Evolutionary conservation across 2,329 filamentous ascomycete species (phyloP).

Genomic region (Alternaria gansuensis): DNA sequence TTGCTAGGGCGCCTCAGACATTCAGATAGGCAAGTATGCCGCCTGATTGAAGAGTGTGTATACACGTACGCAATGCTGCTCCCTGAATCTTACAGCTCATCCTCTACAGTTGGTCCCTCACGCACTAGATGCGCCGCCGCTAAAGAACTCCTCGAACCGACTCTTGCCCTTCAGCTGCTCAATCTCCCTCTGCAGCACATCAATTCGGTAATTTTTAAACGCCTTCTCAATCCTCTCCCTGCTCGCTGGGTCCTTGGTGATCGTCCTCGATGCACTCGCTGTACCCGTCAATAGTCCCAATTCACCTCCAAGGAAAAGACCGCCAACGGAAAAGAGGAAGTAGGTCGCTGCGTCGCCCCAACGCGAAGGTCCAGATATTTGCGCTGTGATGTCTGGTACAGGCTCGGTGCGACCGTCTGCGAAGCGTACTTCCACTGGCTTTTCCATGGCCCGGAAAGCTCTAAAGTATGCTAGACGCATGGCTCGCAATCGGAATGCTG

Average conservation of each 20-base stretch:
- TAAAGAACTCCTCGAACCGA: constrained; percentile 44
- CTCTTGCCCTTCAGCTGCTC: constrained; percentile 61
- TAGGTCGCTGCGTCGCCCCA: constrained; percentile 70
- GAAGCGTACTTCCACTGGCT: constrained; percentile 69
- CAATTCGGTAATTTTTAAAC: constrained; percentile 69
- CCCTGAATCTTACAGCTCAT: neutral
- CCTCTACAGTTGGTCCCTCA: neutral
- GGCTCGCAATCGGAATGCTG: constrained; percentile 64
- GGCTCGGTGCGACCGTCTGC: constrained; percentile 67
- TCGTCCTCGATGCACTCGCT: constrained; percentile 62
- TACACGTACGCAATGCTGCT: constrained; percentile 1
- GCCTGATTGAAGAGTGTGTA: neutral
- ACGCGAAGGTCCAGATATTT: constrained; percentile 63
- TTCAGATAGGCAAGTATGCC: constrained; percentile 2
- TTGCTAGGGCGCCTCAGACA: neutral
- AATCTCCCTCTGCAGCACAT: constrained; percentile 69
- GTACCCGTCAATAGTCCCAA: constrained; percentile 67
- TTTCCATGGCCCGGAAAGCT: constrained; percentile 68
- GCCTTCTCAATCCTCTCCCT: constrained; percentile 68
- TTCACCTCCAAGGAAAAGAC: constrained; percentile 72
- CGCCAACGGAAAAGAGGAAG: constrained; percentile 68
- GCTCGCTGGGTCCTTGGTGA: constrained; percentile 64
- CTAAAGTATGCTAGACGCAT: constrained; percentile 68
- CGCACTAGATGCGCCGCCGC: constrained; percentile 4
- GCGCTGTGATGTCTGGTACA: constrained; percentile 68